These are phyloP conservation scores for Tetrapisispora fleetii DNA, from an alignment of 805 yeast genomes.

Conservation along the genomic window DNA sequence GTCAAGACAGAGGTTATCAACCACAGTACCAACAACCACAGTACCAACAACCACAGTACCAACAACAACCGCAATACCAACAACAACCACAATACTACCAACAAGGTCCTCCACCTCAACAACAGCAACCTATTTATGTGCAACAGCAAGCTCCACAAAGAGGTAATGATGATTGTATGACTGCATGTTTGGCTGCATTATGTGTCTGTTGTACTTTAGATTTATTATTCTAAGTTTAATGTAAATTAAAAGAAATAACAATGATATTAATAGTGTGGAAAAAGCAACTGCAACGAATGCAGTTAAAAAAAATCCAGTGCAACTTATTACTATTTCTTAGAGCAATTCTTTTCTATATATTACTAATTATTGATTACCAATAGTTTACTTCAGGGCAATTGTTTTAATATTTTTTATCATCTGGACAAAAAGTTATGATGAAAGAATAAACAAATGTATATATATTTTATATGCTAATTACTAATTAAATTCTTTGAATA, in stretches of 20 bases:
- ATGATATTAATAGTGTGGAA: not conserved
- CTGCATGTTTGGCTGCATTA: slow-evolving; percentile 45
- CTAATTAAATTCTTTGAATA: not conserved
- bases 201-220: slow-evolving; percentile 49
- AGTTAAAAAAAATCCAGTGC: too few species aligned
- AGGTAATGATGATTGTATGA: slow-evolving; percentile 36
- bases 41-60: slow-evolving; percentile 13
- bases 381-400: too few species aligned
- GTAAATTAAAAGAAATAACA: not conserved
- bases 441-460: not conserved
- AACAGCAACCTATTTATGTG: slow-evolving; percentile 43
- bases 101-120: slow-evolving; percentile 31
- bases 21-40: slow-evolving; percentile 10
- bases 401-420: too few species aligned
- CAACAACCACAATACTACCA: slow-evolving; percentile 35
- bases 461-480: not conserved
- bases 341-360: too few species aligned
- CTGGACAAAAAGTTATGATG: not conserved
- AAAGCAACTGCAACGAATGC: too few species aligned
- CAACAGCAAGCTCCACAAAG: slow-evolving; percentile 37
- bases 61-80: slow-evolving; percentile 31
- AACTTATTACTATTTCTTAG: too few species aligned
- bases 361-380: too few species aligned
- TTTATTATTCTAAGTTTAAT: slow-evolving; percentile 33
- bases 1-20: slow-evolving; percentile 9